Percentiles rank a stretch among this genome's conserved stretches.
phyloP scores from a whole-genome alignment of 1,139 yeast species.

The Yamadazyma atmosphaerica region DNA sequence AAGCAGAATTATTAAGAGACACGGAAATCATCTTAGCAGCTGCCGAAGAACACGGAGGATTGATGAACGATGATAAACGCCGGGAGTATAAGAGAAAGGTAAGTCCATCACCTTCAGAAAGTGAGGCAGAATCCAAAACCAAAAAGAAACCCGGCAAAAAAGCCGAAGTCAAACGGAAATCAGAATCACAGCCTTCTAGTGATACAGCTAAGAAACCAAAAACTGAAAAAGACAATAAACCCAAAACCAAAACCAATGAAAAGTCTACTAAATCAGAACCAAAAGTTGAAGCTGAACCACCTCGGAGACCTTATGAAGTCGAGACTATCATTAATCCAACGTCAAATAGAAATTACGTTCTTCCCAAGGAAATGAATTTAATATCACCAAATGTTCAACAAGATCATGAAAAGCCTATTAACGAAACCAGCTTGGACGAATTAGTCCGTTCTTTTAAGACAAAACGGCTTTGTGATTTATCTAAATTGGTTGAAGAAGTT shows the following conservation, averaged over 20 bases:
- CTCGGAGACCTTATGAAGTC: slow-evolving; percentile 4
- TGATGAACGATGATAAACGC: slow-evolving; percentile 7
- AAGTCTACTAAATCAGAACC: too few relatives aligned
- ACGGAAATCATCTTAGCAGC: slow-evolving; percentile 58
- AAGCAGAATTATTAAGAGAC: slow-evolving; percentile 71
- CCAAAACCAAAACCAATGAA: slow-evolving; percentile 1
- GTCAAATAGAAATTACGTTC: slow-evolving; percentile 19
- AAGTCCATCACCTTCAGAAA: slow-evolving; percentile 10
- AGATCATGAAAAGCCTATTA: not conserved
- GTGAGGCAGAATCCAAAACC: slow-evolving; percentile 2
- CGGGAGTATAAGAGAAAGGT: slow-evolving; percentile 5
- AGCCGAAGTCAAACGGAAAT: slow-evolving; percentile 4
- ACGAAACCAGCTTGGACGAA: slow-evolving; percentile 1
- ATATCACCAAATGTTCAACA: not conserved
- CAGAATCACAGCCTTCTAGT: not conserved
- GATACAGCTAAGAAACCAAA: slow-evolving; percentile 6
- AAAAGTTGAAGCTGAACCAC: not conserved
- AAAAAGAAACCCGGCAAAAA: slow-evolving; percentile 10
- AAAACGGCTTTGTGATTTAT: slow-evolving; percentile 21
- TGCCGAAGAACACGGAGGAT: slow-evolving; percentile 21
- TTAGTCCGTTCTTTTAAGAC: slow-evolving; percentile 3
- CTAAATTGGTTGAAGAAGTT: slow-evolving; percentile 5
- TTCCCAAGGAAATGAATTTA: slow-evolving; percentile 17
- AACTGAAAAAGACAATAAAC: slow-evolving; percentile 3
- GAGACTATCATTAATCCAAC: slow-evolving; percentile 19